Percentiles rank a stretch among this genome's conserved stretches.
Evolutionary conservation across 176 grass and related monocot genomes (phyloP).

Genomic region (bread wheat (Triticum aestivum)): DNA sequence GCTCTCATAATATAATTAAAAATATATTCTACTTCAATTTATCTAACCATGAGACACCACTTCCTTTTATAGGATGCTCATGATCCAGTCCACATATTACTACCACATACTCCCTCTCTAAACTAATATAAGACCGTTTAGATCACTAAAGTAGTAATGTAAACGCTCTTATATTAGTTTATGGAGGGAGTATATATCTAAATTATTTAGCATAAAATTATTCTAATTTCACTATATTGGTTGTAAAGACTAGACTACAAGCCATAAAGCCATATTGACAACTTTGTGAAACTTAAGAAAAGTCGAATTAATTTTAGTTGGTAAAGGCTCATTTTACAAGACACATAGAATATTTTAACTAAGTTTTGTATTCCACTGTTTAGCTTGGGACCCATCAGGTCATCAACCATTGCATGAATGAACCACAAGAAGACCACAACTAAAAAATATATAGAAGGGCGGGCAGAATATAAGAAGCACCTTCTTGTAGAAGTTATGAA

Average conservation of each 20-base stretch:
- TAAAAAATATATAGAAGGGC: background rate
- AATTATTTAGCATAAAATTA: background rate
- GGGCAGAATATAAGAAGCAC: slow-evolving; percentile 27
- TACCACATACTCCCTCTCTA: background rate
- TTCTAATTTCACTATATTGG: background rate
- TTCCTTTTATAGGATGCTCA: background rate
- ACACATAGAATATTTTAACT: background rate
- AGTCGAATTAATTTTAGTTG: background rate
- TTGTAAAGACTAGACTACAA: background rate
- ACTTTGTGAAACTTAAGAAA: background rate
- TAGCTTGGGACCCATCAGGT: background rate
- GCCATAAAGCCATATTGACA: background rate
- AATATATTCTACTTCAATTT: too few relatives aligned
- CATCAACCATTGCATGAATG: background rate
- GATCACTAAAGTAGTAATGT: too few relatives aligned
- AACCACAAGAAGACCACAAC: slow-evolving; percentile 7
- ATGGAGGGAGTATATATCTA: background rate
- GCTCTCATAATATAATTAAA: too few relatives aligned
- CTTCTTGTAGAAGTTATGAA: slow-evolving; percentile 92
- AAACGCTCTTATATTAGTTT: too few relatives aligned
- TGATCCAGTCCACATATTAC: background rate
- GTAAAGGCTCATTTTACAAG: background rate
- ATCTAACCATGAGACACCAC: background rate
- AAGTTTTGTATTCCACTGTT: background rate
- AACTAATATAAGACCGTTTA: too few relatives aligned